A percentile compares a stretch with the other conserved stretches of the same genome.
phyloP scores from a whole-genome alignment of 371 early-diverging fungal species.

The Rhizopus arrhizus region DNA sequence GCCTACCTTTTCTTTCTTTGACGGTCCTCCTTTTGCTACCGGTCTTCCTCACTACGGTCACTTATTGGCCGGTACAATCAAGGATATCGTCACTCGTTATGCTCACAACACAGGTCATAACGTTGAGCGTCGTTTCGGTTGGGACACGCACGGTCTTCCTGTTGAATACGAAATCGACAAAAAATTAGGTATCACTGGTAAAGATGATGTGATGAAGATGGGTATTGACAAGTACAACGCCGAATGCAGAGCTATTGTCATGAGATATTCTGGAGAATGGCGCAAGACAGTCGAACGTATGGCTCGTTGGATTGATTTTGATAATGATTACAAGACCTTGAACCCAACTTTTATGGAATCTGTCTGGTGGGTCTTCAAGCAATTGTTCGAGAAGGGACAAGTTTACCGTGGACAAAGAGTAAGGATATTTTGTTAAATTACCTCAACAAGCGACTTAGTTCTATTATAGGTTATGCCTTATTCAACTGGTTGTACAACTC shows the following conservation, averaged over 20 bases:
- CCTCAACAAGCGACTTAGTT: neutral
- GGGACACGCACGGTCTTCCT: conserved; percentile 99
- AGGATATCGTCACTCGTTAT: conserved; percentile 99
- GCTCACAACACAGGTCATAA: conserved; percentile 97
- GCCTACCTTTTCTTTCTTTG: conserved; percentile 93
- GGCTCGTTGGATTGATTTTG: conserved; percentile 99
- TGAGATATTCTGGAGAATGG: conserved; percentile 98
- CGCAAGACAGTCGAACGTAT: conserved; percentile 94
- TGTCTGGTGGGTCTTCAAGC: conserved; percentile 98
- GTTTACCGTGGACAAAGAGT: conserved; percentile 95
- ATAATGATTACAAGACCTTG: conserved; percentile 98
- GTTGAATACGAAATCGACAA: conserved; percentile 99
- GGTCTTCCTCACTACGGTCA: conserved; percentile 99
- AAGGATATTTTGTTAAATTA: conserved; percentile 1
- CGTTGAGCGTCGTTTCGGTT: conserved; percentile 99
- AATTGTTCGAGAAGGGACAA: conserved; percentile 94
- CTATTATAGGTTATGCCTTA: conserved; percentile 93
- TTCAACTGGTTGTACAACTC: conserved; percentile 96
- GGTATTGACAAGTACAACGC: conserved; percentile 99
- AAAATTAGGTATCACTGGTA: conserved; percentile 89
- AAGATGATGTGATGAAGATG: conserved; percentile 93
- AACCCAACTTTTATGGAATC: conserved; percentile 54
- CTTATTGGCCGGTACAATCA: conserved; percentile 99
- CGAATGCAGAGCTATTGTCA: conserved; percentile 98
- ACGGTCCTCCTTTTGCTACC: conserved; percentile 99